These are phyloP conservation scores for Bidens hawaiensis DNA, from an alignment of 140 eudicot genomes.

Conservation along the genomic window DNA sequence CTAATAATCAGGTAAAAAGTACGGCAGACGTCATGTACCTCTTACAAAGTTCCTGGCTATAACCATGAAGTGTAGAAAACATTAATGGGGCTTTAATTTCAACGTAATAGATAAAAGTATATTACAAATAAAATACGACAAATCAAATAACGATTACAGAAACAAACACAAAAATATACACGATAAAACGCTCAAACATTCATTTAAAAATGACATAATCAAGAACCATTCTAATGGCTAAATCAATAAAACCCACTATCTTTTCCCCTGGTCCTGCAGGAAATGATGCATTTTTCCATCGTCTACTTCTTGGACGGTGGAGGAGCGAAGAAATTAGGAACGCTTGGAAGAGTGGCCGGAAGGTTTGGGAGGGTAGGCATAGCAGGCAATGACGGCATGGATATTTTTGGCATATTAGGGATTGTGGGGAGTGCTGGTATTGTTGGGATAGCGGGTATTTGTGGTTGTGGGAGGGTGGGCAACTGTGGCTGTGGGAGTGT, in stretches of 20 bases:
- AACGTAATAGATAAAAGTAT: background rate
- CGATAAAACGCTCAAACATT: background rate
- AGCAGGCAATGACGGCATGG: slow-evolving; percentile 1
- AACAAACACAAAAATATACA: background rate
- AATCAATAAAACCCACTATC: background rate
- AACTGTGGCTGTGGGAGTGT: slow-evolving; percentile 1
- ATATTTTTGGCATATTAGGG: background rate
- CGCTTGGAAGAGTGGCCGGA: background rate
- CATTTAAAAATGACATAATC: background rate
- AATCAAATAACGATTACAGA: background rate
- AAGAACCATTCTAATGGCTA: background rate
- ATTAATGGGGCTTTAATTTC: background rate
- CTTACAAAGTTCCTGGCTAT: too few species aligned
- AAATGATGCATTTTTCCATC: background rate
- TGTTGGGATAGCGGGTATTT: background rate
- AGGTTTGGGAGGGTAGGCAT: slow-evolving; percentile 7
- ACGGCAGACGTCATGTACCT: too few species aligned
- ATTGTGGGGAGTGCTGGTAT: slow-evolving; percentile 3
- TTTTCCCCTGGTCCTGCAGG: background rate
- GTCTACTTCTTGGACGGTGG: slow-evolving; percentile 6
- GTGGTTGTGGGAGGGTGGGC: slow-evolving; percentile 7
- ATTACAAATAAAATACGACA: background rate
- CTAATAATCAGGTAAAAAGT: too few species aligned
- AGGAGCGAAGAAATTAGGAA: slow-evolving; percentile 5
- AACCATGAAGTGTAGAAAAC: background rate